phyloP scores from a whole-genome alignment of 192 early-diverging fungal genomes.

The Gonapodya sp. region DNA sequence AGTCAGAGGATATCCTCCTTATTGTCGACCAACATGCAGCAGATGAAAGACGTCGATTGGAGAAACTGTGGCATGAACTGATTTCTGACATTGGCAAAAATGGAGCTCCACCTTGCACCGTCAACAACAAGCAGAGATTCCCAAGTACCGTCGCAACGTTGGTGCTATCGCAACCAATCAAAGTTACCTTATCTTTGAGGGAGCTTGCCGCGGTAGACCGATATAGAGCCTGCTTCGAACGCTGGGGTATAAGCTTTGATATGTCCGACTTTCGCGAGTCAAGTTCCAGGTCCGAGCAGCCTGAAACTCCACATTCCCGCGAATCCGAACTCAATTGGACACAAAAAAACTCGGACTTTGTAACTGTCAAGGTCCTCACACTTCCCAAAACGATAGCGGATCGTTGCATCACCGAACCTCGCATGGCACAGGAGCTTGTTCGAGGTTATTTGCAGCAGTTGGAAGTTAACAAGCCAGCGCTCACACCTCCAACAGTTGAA shows the following conservation, averaged over 20 bases:
- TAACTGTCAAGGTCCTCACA: background rate
- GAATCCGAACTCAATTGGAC: background rate
- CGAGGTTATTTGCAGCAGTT: background rate
- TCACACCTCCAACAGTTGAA: background rate
- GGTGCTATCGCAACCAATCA: background rate
- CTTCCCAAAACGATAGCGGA: background rate
- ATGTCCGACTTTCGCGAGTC: background rate
- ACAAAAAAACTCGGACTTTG: background rate
- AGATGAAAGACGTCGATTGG: background rate
- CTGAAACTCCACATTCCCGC: background rate
- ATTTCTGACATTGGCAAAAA: background rate
- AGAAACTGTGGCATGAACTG: background rate
- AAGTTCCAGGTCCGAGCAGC: background rate
- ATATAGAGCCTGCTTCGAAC: background rate
- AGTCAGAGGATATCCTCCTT: background rate
- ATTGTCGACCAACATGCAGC: constrained; percentile 1
- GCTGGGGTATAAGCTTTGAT: background rate
- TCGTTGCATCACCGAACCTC: background rate
- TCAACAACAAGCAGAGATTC: background rate
- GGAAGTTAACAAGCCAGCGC: background rate
- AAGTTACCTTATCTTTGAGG: background rate
- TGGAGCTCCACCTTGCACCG: background rate
- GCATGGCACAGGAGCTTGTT: background rate
- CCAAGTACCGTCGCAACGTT: background rate
- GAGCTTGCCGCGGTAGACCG: background rate